Conservation (phyloP, 163 green algal species). For the Smithsoniella earleae region DNA sequence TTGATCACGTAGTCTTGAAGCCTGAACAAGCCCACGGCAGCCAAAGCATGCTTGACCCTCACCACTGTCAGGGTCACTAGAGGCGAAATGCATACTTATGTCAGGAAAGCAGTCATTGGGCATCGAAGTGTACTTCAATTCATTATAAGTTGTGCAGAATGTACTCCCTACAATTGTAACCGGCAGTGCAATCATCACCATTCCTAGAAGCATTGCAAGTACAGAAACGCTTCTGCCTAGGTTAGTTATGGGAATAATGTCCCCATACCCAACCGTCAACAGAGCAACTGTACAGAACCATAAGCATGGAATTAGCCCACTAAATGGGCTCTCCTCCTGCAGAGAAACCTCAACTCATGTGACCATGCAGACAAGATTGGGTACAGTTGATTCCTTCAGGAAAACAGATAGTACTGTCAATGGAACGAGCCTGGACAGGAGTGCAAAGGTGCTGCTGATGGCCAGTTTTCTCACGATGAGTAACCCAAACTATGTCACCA, state of each 20-base stretch:
- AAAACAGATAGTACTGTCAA: neutral
- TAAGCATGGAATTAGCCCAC: neutral
- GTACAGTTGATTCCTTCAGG: no score
- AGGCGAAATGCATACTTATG: neutral
- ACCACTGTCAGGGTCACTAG: neutral
- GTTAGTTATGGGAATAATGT: constrained; percentile 14
- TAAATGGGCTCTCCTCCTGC: constrained; percentile 24
- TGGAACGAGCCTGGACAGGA: neutral
- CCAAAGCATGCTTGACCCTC: neutral
- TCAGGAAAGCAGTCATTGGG: neutral
- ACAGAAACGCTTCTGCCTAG: neutral
- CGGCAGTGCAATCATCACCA: constrained; percentile 12
- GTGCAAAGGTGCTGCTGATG: neutral
- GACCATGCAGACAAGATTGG: neutral
- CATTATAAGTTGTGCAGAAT: constrained; percentile 22
- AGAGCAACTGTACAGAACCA: constrained; percentile 8
- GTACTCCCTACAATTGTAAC: constrained; percentile 6
- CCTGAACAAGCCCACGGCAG: neutral
- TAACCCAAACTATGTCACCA: neutral
- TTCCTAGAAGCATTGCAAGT: constrained; percentile 6
- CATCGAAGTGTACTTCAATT: neutral
- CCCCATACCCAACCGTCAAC: neutral
- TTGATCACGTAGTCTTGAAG: neutral
- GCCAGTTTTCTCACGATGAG: neutral
- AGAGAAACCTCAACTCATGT: neutral